A percentile compares a stretch with the other conserved stretches of the same genome.
phyloP scores from a whole-genome alignment of 805 yeast genomes.

The Ogataea nakhonphanomensis region DNA sequence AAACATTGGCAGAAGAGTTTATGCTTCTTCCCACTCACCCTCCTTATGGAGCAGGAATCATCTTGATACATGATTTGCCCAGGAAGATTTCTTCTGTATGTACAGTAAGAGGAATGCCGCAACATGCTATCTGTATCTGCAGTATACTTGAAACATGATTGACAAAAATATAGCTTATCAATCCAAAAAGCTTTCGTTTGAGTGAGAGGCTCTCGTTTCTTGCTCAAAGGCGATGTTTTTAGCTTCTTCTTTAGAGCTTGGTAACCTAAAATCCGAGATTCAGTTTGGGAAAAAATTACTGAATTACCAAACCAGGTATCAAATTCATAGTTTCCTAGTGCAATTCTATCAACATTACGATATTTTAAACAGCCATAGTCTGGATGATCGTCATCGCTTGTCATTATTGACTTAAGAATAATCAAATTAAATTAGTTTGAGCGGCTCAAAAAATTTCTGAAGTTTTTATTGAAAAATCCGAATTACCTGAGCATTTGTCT shows the following conservation, averaged over 20 bases:
- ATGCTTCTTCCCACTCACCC: conserved; percentile 63
- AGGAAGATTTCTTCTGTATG: conserved; percentile 38
- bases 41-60: conserved; percentile 52
- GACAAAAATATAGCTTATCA: conserved; percentile 67
- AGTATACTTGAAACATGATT: conserved; percentile 80
- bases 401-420: conserved; percentile 1
- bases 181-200: conserved; percentile 45
- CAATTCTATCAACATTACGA: conserved; percentile 63
- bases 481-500: background rate
- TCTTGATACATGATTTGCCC: conserved; percentile 73
- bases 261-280: conserved; percentile 45
- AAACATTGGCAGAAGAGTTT: conserved; percentile 75
- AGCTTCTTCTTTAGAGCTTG: conserved; percentile 26
- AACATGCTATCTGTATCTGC: conserved; percentile 41
- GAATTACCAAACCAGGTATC: conserved; percentile 88
- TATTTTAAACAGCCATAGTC: conserved; percentile 59
- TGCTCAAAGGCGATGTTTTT: conserved; percentile 20
- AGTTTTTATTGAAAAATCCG: background rate
- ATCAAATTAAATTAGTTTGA: conserved; percentile 1
- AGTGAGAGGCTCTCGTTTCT: conserved; percentile 14
- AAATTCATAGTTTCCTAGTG: conserved; percentile 64
- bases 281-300: conserved; percentile 58
- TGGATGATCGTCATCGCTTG: conserved; percentile 32
- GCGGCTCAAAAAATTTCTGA: conserved; percentile 2
- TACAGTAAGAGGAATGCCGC: conserved; percentile 49